These are phyloP conservation scores for Acer saccharum DNA, from an alignment of 345 rosid genomes.

Conservation along the genomic window DNA sequence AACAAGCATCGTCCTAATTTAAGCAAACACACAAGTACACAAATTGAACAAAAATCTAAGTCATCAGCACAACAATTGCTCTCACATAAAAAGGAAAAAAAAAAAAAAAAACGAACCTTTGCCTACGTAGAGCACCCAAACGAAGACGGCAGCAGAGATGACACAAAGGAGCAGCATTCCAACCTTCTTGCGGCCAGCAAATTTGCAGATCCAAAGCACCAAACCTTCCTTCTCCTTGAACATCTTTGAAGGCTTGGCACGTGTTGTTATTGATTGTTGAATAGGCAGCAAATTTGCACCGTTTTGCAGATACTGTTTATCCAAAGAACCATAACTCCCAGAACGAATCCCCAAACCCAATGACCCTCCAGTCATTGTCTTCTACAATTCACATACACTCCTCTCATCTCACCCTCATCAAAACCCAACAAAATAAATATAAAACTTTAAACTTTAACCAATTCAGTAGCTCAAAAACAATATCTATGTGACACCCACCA, in stretches of 20 bases:
- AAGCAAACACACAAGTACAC: neutral
- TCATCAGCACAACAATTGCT: neutral
- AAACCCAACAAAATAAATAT: constrained; percentile 9
- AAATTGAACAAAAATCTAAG: neutral
- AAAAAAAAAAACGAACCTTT: constrained; percentile 58
- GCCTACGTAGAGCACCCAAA: constrained; percentile 80
- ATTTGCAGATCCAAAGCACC: constrained; percentile 84
- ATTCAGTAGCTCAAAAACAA: neutral
- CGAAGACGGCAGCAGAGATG: constrained; percentile 81
- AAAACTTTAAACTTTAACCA: neutral
- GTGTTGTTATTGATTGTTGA: constrained; percentile 44
- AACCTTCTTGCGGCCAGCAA: constrained; percentile 89
- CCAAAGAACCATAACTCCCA: constrained; percentile 86
- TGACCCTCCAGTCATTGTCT: constrained; percentile 64
- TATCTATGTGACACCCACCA: constrained; percentile 9
- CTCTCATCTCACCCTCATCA: constrained; percentile 38
- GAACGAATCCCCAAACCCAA: constrained; percentile 85
- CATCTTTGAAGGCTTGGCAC: constrained; percentile 76
- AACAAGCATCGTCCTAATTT: neutral
- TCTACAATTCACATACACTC: constrained; percentile 29
- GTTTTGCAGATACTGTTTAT: constrained; percentile 65
- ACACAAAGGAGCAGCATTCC: constrained; percentile 89
- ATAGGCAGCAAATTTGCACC: constrained; percentile 47
- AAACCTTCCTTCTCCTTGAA: constrained; percentile 78
- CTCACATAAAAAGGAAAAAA: neutral